A percentile compares a stretch with the other conserved stretches of the same genome.
phyloP scores from a whole-genome alignment of 371 early-diverging fungal genomes.

The Fennellomyces sp. region DNA sequence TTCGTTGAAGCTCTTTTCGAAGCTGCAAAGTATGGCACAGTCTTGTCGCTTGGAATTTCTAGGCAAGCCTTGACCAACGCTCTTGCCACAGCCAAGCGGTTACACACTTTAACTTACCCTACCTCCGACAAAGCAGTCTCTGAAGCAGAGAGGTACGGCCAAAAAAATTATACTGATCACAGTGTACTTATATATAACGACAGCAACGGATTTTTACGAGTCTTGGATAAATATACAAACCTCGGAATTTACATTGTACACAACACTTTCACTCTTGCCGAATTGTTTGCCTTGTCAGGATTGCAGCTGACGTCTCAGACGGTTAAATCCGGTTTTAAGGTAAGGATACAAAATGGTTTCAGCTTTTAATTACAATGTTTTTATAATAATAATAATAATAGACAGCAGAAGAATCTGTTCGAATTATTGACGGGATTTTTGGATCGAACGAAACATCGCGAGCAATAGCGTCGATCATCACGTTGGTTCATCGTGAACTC shows the following conservation, averaged over 20 bases:
- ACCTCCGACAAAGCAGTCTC: not conserved
- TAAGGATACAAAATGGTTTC: constrained; percentile 22
- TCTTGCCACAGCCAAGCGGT: constrained; percentile 56
- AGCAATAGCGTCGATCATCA: constrained; percentile 82
- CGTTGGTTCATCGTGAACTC: constrained; percentile 75
- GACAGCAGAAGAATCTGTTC: constrained; percentile 89
- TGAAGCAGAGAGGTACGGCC: constrained; percentile 10
- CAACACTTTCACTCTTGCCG: constrained; percentile 76
- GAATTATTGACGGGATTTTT: constrained; percentile 88
- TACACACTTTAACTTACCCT: constrained; percentile 42
- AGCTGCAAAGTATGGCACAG: constrained; percentile 63
- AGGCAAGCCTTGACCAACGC: constrained; percentile 60
- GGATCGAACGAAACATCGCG: constrained; percentile 92
- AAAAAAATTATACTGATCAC: not conserved
- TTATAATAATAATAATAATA: constrained; percentile 12
- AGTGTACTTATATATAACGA: not conserved
- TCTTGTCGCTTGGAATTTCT: constrained; percentile 60
- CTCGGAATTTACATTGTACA: constrained; percentile 72
- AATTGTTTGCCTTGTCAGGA: constrained; percentile 78
- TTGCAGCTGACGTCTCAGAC: constrained; percentile 78
- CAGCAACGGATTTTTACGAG: constrained; percentile 49
- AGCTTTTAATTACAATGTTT: not conserved
- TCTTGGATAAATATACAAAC: constrained; percentile 72
- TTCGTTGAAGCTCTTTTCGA: constrained; percentile 59
- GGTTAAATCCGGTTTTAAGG: constrained; percentile 71